A percentile compares a stretch with the other conserved stretches of the same genome.
Evolutionary conservation across 2,329 filamentous ascomycete species (phyloP).

Genomic region (Aspergillus pseudotamarii): DNA sequence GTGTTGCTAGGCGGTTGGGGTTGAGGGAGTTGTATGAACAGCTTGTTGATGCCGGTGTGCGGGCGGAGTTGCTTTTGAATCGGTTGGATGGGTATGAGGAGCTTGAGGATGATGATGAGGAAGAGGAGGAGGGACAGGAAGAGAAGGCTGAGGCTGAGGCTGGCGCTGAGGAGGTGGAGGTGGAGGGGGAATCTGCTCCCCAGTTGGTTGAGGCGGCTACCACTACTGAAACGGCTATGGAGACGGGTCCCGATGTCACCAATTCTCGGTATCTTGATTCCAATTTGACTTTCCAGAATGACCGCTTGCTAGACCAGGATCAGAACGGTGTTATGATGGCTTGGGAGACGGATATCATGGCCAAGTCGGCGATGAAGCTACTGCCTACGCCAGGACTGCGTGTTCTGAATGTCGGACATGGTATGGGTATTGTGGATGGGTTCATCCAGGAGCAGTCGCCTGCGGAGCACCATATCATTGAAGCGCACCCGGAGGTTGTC

Average conservation of each 20-base stretch:
- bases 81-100: conserved; percentile 80
- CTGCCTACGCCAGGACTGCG: conserved; percentile 64
- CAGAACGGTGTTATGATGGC: conserved; percentile 92
- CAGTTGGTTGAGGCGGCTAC: conserved; percentile 26
- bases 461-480: conserved; percentile 76
- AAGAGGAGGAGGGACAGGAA: conserved; percentile 37
- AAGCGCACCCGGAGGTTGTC: conserved; percentile 79
- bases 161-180: conserved; percentile 27
- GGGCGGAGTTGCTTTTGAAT: conserved; percentile 84
- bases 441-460: conserved; percentile 73
- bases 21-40: conserved; percentile 73
- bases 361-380: conserved; percentile 70
- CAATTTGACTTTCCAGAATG: conserved; percentile 64
- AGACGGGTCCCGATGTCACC: conserved; percentile 51
- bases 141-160: conserved; percentile 32
- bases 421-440: conserved; percentile 84
- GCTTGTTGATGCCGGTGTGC: conserved; percentile 85
- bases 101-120: conserved; percentile 56
- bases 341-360: conserved; percentile 89
- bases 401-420: conserved; percentile 84
- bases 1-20: conserved; percentile 72
- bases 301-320: conserved; percentile 71
- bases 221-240: conserved; percentile 14
- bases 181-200: conserved; percentile 27
- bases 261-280: conserved; percentile 71